Conservation (phyloP, 345 rosid genomes). For the Trapa bicornis region DNA sequence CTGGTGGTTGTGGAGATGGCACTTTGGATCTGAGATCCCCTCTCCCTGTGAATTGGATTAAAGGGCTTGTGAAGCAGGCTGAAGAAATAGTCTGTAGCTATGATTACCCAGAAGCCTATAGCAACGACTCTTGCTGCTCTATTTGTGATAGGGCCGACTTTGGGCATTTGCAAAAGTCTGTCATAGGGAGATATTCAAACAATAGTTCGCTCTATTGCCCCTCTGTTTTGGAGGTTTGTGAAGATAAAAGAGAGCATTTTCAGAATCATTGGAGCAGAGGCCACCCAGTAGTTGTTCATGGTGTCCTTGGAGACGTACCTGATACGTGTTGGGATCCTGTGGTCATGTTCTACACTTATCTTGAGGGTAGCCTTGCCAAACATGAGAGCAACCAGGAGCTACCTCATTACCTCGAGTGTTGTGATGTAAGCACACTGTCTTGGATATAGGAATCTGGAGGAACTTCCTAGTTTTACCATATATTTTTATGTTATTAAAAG, state of each 20-base stretch:
- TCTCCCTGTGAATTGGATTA: conserved; percentile 43
- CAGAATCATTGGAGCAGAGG: conserved; percentile 94
- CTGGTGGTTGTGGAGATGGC: conserved; percentile 52
- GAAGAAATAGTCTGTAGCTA: conserved; percentile 85
- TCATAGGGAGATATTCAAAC: conserved; percentile 43
- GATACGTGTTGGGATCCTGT: conserved; percentile 79
- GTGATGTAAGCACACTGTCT: conserved; percentile 54
- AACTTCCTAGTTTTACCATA: conserved; percentile 5
- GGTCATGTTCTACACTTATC: conserved; percentile 74
- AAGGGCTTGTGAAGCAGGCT: conserved; percentile 63
- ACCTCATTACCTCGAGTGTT: conserved; percentile 53
- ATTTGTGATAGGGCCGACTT: conserved; percentile 40
- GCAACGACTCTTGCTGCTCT: conserved; percentile 45
- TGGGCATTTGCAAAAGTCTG: conserved; percentile 54
- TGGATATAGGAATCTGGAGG: neutral
- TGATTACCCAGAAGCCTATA: conserved; percentile 64
- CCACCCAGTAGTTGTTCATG: conserved; percentile 72
- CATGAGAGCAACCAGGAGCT: conserved; percentile 23
- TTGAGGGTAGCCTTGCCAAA: conserved; percentile 36
- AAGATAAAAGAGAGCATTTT: conserved; percentile 73
- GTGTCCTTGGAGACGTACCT: conserved; percentile 43
- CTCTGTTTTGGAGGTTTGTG: conserved; percentile 29
- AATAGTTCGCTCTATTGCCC: conserved; percentile 69
- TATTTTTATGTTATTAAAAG: neutral
- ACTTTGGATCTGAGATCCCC: conserved; percentile 38